Evolutionary conservation across 164 flowering plant genomes (phyloP), one percentile per base, ranked within the genome.

Genomic region (Stephania japonica): DNA sequence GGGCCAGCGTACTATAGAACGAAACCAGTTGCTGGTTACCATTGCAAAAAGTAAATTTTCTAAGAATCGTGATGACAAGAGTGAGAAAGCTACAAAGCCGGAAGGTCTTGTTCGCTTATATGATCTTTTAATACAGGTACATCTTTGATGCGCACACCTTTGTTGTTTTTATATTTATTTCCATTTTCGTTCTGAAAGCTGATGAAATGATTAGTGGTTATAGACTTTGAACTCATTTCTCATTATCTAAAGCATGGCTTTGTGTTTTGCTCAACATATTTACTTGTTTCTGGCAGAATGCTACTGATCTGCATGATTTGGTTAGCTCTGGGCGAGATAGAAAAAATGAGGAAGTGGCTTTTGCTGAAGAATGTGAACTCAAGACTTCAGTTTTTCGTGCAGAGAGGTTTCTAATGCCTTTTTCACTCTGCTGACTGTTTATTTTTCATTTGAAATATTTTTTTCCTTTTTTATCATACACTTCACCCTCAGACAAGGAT

Each of bases 71-170:
- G 93, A 90, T 76, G 97, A 90, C 72, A 92, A 88, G 83, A 84
- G 77, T 73, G 97, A 90, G 69, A 93, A 90, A 83, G 83, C 83
- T 27, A 88, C 97, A 27, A 93, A 88, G 78, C 97, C 98, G 71
- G 99, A 96, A 77, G 99, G 94, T 80, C 95, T 93, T 81, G 98
- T 93, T 78, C 91, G 98, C 69, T 81, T 96, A 63, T 96, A 87
- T 82, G 98, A 96, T 86, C 95, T 91, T 72, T 81, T 96, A 70
- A 83, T 92, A 74, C 98, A 91, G 95, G 99, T 93, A 70, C 63
- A 23, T 68, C 41, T 9, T 71, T 69, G 44, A 25, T 38, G 41
- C 47, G 41, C 12, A n/a, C 4, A n/a, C 38, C 9, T 16, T 21
- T 73, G 4, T 25, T 63, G 8, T 4, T n/a, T 16, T 56, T 32